Conservation (phyloP, 2,329 filamentous ascomycete genomes). For the Seiridium unicorne region DNA sequence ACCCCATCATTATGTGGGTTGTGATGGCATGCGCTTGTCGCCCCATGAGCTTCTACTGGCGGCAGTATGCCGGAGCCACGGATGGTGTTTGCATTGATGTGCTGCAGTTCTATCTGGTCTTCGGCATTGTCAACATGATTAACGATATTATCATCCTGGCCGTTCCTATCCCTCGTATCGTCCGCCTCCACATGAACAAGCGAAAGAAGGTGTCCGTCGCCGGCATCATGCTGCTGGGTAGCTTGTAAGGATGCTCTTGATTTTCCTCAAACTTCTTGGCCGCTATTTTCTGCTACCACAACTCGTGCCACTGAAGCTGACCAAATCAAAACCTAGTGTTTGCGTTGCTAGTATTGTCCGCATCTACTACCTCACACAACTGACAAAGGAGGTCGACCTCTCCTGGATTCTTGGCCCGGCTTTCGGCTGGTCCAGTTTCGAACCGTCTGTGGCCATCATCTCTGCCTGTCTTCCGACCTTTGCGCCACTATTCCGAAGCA, state of each 20-base stretch:
- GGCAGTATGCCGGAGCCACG: conserved; percentile 16
- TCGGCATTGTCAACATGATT: conserved; percentile 25
- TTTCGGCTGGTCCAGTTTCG: conserved; percentile 31
- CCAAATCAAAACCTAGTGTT: conserved; percentile 13
- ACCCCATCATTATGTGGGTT: conserved; percentile 22
- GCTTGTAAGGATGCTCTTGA: conserved; percentile 14
- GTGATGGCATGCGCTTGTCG: conserved; percentile 19
- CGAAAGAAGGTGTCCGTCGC: conserved; percentile 25
- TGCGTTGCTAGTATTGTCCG: conserved; percentile 26
- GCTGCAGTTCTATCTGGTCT: conserved; percentile 19
- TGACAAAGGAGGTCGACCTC: conserved; percentile 19
- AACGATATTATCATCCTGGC: conserved; percentile 28
- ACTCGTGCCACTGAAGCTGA: neutral
- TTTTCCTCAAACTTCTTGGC: too few relatives aligned
- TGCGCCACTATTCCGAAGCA: conserved; percentile 27
- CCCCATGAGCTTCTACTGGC: conserved; percentile 23
- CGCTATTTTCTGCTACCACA: conserved; percentile 15
- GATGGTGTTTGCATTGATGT: conserved; percentile 19
- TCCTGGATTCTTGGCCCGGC: conserved; percentile 26
- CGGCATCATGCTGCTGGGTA: conserved; percentile 27
- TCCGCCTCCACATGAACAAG: conserved; percentile 25
- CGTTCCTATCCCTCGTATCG: conserved; percentile 27
- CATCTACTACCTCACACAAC: conserved; percentile 23
- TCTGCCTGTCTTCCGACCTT: conserved; percentile 32
- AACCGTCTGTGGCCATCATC: conserved; percentile 33